Percentiles rank a stretch among this genome's conserved stretches.
phyloP scores from a whole-genome alignment of 2,329 filamentous ascomycete species.

The Sphaerulina populicola region DNA sequence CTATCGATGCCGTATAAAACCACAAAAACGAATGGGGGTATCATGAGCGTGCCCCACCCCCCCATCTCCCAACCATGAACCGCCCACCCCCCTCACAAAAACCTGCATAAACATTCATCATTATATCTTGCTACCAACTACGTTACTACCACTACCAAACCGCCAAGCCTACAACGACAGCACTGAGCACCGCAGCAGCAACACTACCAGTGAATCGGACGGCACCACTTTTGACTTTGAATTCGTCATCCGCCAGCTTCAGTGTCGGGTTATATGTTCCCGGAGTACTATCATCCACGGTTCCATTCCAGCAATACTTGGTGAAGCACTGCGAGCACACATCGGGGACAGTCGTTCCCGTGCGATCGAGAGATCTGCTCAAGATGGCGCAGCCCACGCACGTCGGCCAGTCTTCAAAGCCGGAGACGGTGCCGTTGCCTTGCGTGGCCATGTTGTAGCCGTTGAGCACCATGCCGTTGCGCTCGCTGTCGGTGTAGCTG shows the following conservation, averaged over 20 bases:
- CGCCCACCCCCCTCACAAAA: too few species aligned
- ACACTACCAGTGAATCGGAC: constrained; percentile 2
- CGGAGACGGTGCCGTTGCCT: constrained; percentile 68
- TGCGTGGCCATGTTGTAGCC: constrained; percentile 76
- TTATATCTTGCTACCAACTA: too few species aligned
- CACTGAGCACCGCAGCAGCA: constrained; percentile 1
- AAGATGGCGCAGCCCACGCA: constrained; percentile 87
- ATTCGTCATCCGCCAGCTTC: constrained; percentile 18
- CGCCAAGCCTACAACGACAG: background rate
- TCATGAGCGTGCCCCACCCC: too few species aligned
- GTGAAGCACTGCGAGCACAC: constrained; percentile 70
- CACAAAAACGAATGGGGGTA: too few species aligned
- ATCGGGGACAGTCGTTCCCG: constrained; percentile 58
- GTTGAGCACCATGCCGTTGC: constrained; percentile 76
- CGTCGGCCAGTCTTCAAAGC: constrained; percentile 59
- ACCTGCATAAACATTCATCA: too few species aligned
- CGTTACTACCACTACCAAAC: constrained; percentile 6
- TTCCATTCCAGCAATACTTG: constrained; percentile 92
- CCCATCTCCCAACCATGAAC: too few species aligned
- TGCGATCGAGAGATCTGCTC: constrained; percentile 64
- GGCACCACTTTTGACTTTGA: constrained; percentile 14
- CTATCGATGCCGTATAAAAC: too few species aligned
- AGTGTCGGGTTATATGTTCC: constrained; percentile 24
- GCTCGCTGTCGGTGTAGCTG: constrained; percentile 54
- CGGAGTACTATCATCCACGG: constrained; percentile 33